phyloP scores from a whole-genome alignment of 148 eudicot species.

The Diospyros lotus region DNA sequence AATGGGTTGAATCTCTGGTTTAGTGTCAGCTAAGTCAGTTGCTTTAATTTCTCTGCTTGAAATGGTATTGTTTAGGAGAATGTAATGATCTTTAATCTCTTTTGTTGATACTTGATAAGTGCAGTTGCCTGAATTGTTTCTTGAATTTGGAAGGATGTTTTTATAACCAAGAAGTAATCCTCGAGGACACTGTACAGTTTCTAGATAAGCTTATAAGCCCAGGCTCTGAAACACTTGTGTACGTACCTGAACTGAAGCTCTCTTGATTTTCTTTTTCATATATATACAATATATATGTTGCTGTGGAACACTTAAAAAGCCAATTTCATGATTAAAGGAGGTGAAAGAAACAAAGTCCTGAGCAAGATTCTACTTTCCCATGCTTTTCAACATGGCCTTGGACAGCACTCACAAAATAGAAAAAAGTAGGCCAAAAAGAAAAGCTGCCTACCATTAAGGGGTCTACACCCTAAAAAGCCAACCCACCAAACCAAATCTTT shows the following conservation, averaged over 20 bases:
- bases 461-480: conserved; percentile 44
- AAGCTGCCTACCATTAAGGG: conserved; percentile 67
- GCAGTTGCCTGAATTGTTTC: background rate
- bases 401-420: conserved; percentile 45
- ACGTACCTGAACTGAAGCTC: no score
- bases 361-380: conserved; percentile 54
- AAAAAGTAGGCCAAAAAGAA: conserved; percentile 23
- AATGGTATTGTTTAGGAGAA: no score
- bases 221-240: background rate
- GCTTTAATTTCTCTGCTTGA: no score
- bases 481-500: conserved; percentile 41
- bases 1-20: background rate
- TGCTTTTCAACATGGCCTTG: conserved; percentile 43
- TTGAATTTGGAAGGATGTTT: background rate
- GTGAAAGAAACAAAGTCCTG: background rate
- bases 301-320: no score
- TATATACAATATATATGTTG: no score
- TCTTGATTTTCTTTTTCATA: no score
- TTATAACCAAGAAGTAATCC: no score
- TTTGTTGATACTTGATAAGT: conserved; percentile 5
- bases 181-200: background rate
- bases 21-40: no score
- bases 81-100: no score
- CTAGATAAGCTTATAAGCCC: background rate
- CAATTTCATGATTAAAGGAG: no score